A percentile compares a stretch with the other conserved stretches of the same genome.
Conservation (phyloP, 176 grass and related monocot genomes). For the Sorghum bicolor region Sorghum_bicolor_NCBIv3 NC_012871.2:69023501-69024000, state of each 20-base stretch:
- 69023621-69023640: conserved; percentile 83
- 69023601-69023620: conserved; percentile 91
- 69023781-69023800: neutral
- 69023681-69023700: neutral
- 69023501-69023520: neutral
- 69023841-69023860: conserved; percentile 1
- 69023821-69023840: conserved; percentile 24
- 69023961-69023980: no score
- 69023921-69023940: neutral
- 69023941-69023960: no score
- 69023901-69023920: neutral
- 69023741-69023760: neutral
- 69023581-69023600: conserved; percentile 79
- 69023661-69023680: conserved; percentile 78
- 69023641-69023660: conserved; percentile 92
- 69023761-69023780: neutral
- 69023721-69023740: neutral
- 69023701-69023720: conserved; percentile 33
- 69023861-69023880: neutral
- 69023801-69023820: neutral
- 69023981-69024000: no score
- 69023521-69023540: neutral
- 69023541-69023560: neutral
- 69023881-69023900: neutral
- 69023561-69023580: neutral